Evolutionary conservation across 495 filamentous ascomycete species (phyloP), one percentile per base, ranked within the genome.

Genomic region (Mytilinidion resinicola): DNA sequence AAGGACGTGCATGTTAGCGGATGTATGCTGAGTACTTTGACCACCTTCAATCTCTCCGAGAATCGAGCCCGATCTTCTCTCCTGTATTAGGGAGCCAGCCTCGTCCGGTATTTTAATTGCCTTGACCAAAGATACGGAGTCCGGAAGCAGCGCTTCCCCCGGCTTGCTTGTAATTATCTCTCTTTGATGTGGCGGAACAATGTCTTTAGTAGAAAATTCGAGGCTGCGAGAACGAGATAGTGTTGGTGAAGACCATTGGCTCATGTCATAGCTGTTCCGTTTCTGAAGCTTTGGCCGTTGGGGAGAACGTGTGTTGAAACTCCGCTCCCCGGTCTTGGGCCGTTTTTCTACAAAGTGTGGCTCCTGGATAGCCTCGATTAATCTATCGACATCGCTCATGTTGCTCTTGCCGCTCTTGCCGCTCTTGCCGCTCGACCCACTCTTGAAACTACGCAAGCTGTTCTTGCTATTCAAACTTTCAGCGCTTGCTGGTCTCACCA

Each of bases 351-450:
- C 57, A 11, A 78, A 47, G 1, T 81, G 62, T 3, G 87, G 78
- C 48, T 83, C 83, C 59, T 85, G 82, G 15, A 91, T 88, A 1
- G 85, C 87, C 56, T 85, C 85, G 48, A 90, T 90, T 3, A 91
- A 74, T 21, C 87, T 70, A 62, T 91, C 87, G 0, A 86, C 85
- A 37, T 90, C 86, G 61, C 86, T 89, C 67, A 74, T 78, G 10
- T 66, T 72, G 60, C 84, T 88, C 52, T 68, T 79, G 36, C 65
- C 72, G 61, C 82, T 83, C 50, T 64, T n/a, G 20, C 70, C 21
- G 59, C 70, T 63, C 25, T 30, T 30, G 3, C 6, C 6, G 6
- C 25, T 30, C 25, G 81, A 69, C 12, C 66, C 74, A 61, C 83
- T 88, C 47, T 69, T 77, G 20, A 80, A 68, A 63, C 82, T 85